Conservation (phyloP, 345 rosid species). For the Brassica juncea region DNA sequence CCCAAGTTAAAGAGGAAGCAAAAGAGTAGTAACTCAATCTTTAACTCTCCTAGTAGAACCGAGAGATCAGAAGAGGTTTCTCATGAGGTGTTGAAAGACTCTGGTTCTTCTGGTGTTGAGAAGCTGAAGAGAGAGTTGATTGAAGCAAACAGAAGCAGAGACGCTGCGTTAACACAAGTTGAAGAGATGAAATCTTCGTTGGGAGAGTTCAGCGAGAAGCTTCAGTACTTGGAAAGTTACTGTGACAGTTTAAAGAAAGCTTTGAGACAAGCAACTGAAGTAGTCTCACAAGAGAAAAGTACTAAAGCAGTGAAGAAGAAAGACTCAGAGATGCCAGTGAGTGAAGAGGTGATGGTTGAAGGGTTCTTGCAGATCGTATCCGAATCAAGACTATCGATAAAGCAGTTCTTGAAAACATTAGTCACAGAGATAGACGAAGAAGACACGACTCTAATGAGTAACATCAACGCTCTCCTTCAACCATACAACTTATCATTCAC, state of each 20-base stretch:
- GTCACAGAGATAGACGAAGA: constrained; percentile 70
- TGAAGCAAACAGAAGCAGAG: constrained; percentile 77
- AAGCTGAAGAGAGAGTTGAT: constrained; percentile 63
- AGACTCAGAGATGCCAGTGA: constrained; percentile 65
- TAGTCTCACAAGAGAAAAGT: constrained; percentile 8
- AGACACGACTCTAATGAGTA: constrained; percentile 53
- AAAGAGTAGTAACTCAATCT: constrained; percentile 40
- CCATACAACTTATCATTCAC: constrained; percentile 63
- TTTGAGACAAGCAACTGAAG: constrained; percentile 17
- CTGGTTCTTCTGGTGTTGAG: neutral
- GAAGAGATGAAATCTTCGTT: constrained; percentile 77
- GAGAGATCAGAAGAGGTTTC: constrained; percentile 80
- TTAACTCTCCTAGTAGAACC: constrained; percentile 58
- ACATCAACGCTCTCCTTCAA: constrained; percentile 64
- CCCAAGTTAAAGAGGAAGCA: constrained; percentile 78
- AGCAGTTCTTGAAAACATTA: constrained; percentile 84
- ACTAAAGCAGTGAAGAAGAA: neutral
- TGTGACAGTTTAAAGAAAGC: constrained; percentile 85
- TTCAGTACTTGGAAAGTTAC: constrained; percentile 79
- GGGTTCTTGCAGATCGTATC: constrained; percentile 93
- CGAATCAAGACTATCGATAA: constrained; percentile 87
- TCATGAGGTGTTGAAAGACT: constrained; percentile 36
- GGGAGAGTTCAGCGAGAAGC: constrained; percentile 72
- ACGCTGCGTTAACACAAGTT: constrained; percentile 71
- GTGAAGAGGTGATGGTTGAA: constrained; percentile 87